These are phyloP conservation scores for Thelonectria discophora DNA, from an alignment of 2,329 filamentous ascomycete species.

Conservation along the genomic window DNA sequence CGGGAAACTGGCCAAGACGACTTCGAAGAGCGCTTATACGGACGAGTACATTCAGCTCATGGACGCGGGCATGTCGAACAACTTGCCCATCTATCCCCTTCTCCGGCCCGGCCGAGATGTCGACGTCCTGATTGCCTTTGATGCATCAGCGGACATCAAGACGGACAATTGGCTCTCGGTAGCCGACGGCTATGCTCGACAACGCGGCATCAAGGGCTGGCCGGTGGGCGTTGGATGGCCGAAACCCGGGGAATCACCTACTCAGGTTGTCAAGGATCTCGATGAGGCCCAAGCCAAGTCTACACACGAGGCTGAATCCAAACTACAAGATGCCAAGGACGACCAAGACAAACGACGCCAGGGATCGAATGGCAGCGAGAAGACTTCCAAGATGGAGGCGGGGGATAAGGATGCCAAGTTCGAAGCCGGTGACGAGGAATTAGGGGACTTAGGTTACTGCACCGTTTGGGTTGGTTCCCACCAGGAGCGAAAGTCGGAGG, in stretches of 20 bases:
- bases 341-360: conserved; percentile 50
- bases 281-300: conserved; percentile 70
- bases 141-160: conserved; percentile 91
- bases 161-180: conserved; percentile 97
- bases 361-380: conserved; percentile 38
- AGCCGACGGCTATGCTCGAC: conserved; percentile 89
- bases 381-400: conserved; percentile 36
- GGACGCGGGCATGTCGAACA: conserved; percentile 99
- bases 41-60: conserved; percentile 81
- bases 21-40: conserved; percentile 79
- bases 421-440: conserved; percentile 53
- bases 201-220: conserved; percentile 93
- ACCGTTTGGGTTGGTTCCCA: conserved; percentile 94
- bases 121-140: conserved; percentile 91
- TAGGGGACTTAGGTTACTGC: conserved; percentile 83
- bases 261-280: conserved; percentile 71
- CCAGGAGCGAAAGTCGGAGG: conserved; percentile 70
- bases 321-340: conserved; percentile 67
- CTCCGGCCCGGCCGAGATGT: conserved; percentile 88
- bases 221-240: conserved; percentile 96
- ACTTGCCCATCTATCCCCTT: conserved; percentile 93
- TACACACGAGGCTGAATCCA: conserved; percentile 67
- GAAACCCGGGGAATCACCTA: conserved; percentile 63
- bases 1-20: conserved; percentile 75
- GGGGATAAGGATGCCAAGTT: conserved; percentile 49